A percentile compares a stretch with the other conserved stretches of the same genome.
These are phyloP conservation scores for Naganishia antarctica DNA, from an alignment of 768 basidiomycete genomes.

Conservation along the genomic window DNA sequence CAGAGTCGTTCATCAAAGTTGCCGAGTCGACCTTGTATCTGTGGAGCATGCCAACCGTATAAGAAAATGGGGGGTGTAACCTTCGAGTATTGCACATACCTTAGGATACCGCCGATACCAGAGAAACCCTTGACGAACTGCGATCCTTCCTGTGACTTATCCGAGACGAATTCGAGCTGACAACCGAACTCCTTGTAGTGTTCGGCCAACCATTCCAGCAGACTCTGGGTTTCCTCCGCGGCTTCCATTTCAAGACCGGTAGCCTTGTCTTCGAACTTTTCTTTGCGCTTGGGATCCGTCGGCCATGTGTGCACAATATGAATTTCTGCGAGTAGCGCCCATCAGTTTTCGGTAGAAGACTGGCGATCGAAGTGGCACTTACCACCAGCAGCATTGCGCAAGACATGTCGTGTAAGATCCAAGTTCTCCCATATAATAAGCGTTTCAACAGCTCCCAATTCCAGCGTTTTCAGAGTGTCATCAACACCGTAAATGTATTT, in stretches of 20 bases:
- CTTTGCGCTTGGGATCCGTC: slow-evolving; percentile 84
- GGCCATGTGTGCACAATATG: slow-evolving; percentile 65
- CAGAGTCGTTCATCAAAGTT: slow-evolving; percentile 58
- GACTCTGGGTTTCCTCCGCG: slow-evolving; percentile 67
- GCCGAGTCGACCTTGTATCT: slow-evolving; percentile 97
- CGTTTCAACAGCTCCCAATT: slow-evolving; percentile 93
- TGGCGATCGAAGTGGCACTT: slow-evolving; percentile 29
- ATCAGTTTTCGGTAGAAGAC: background rate
- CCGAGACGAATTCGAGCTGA: slow-evolving; percentile 82
- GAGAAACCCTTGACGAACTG: slow-evolving; percentile 99
- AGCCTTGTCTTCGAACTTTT: slow-evolving; percentile 91
- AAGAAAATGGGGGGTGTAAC: background rate
- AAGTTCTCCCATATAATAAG: slow-evolving; percentile 98
- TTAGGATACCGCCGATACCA: slow-evolving; percentile 86
- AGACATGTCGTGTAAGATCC: slow-evolving; percentile 77
- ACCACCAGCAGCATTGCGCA: slow-evolving; percentile 91
- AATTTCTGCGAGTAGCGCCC: slow-evolving; percentile 61
- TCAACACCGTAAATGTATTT: slow-evolving; percentile 97
- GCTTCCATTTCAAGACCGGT: slow-evolving; percentile 96
- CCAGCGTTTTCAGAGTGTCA: slow-evolving; percentile 91
- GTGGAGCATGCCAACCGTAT: background rate
- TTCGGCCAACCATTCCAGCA: slow-evolving; percentile 98
- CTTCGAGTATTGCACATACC: slow-evolving; percentile 7
- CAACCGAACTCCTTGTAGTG: slow-evolving; percentile 98
- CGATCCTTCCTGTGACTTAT: slow-evolving; percentile 91